Percentiles rank a stretch among this genome's conserved stretches.
Conservation (phyloP, 805 yeast genomes). For the Metschnikowia orientalis region DNA sequence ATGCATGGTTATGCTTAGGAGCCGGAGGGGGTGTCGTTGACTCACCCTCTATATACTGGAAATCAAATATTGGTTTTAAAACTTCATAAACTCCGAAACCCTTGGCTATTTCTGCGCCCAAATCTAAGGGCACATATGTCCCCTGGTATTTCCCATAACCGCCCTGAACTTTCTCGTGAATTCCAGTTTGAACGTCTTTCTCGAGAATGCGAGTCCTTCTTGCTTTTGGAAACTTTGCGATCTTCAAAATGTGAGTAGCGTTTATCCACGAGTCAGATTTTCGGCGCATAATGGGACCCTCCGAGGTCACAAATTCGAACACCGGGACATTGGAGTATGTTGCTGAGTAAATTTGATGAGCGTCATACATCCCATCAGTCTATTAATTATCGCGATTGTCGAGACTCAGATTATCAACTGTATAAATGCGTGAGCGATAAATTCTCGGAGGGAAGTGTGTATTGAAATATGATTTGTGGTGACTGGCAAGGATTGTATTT, state of each 20-base stretch:
- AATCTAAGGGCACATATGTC: slow-evolving; percentile 41
- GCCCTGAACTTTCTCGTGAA: slow-evolving; percentile 67
- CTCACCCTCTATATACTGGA: slow-evolving; percentile 41
- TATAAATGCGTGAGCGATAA: too few species aligned
- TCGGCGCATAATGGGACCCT: slow-evolving; percentile 69
- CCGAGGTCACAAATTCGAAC: slow-evolving; percentile 60
- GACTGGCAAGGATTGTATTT: too few species aligned
- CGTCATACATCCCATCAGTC: slow-evolving; percentile 3
- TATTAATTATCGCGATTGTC: too few species aligned
- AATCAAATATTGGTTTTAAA: slow-evolving; percentile 64
- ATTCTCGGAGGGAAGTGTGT: too few species aligned
- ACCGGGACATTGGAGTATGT: slow-evolving; percentile 74
- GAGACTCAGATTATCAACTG: too few species aligned
- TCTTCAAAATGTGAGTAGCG: slow-evolving; percentile 67
- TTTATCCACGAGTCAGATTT: slow-evolving; percentile 61
- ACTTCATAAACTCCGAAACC: slow-evolving; percentile 45
- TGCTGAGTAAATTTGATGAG: slow-evolving; percentile 52
- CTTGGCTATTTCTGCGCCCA: slow-evolving; percentile 39
- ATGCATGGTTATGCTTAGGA: slow-evolving; percentile 44
- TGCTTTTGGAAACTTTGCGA: slow-evolving; percentile 65
- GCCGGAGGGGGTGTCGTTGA: slow-evolving; percentile 45
- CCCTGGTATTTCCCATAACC: slow-evolving; percentile 69
- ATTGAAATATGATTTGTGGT: too few species aligned
- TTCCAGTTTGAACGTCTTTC: slow-evolving; percentile 58
- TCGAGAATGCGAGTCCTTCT: slow-evolving; percentile 61